Base-by-base conservation (phyloP, 2,329 filamentous ascomycete species). In the Alternaria incomplexa region DNA sequence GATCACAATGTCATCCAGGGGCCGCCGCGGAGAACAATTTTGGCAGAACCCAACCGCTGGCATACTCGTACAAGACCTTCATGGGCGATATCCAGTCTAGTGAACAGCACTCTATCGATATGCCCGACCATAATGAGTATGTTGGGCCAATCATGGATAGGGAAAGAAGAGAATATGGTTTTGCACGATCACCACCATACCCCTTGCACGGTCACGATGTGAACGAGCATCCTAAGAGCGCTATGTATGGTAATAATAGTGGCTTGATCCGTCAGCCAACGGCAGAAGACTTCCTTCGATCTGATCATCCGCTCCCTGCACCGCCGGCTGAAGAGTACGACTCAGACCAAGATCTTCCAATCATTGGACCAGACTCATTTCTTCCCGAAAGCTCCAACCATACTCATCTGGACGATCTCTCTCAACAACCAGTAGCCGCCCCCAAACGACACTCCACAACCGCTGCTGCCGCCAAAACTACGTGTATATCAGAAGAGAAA, bases 351-450 rank as follows among this genome's bases (percentile, higher is more conserved):
- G 48, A 61, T 28, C 46, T 62, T 10, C 53, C 59, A 15, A 45
- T 58, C 5, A 58, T 61, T 25, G 54, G 63, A 12, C 53, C 56
- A 22, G 62, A 58, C 32, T 60, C 52, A 10, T 48, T 52, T 28
- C 23, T 62, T 9, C 15, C 26, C 17, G 32, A 56, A 12, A n/a
- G 45, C 7, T 13, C 15, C 15, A 6, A 10, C n/a, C 7, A 50
- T n/a, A 11, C 17, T 13, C 12, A 17, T 6, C 13, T 15, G 5
- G 30, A 2, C 48, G n/a, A 17, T 13, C 28, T n/a, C 1, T 13
- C 6, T 51, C 28, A 51, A 6, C 13, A 52, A 36, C 4, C 48
- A 52, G 15, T 25, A 25, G 12, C 15, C 7, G 30, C n/a, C 1
- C 22, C 44, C 0, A 15, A 30, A 40, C 48, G 44, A 32, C 17